Evolutionary conservation across 257 asterid species (phyloP).

Genomic region (Capsicum baccatum): DNA sequence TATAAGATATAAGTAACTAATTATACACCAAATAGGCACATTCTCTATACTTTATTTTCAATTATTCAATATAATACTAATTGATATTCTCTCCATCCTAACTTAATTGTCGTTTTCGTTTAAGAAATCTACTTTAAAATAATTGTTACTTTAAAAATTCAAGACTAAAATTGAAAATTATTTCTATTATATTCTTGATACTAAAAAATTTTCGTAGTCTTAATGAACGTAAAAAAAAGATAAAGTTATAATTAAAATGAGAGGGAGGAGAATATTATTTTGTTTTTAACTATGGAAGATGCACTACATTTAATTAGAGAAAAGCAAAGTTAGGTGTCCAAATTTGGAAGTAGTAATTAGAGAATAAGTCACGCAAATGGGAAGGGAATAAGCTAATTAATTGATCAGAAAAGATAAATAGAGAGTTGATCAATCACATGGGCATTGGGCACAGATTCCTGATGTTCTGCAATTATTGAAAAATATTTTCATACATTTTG

Average conservation of each 20-base stretch:
- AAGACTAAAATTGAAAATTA: no score
- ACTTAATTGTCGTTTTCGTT: no score
- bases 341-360: not conserved
- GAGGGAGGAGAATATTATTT: not conserved
- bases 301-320: not conserved
- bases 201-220: no score
- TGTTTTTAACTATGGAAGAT: not conserved
- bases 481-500: slow-evolving; percentile 7
- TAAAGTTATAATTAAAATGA: no score
- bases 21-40: slow-evolving; percentile 14
- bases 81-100: not conserved
- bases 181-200: no score
- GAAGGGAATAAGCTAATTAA: not conserved
- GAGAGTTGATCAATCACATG: slow-evolving; percentile 22
- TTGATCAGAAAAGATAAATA: not conserved
- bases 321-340: not conserved
- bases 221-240: no score
- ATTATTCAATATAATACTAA: not conserved
- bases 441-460: slow-evolving; percentile 31
- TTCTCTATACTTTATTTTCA: slow-evolving; percentile 17
- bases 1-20: not conserved
- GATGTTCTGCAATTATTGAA: slow-evolving; percentile 14
- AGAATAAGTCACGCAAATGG: not conserved
- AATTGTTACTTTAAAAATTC: no score
- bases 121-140: no score